Evolutionary conservation across 1,284 basidiomycete species (phyloP).

Genomic region (Ustilago sp.): DNA sequence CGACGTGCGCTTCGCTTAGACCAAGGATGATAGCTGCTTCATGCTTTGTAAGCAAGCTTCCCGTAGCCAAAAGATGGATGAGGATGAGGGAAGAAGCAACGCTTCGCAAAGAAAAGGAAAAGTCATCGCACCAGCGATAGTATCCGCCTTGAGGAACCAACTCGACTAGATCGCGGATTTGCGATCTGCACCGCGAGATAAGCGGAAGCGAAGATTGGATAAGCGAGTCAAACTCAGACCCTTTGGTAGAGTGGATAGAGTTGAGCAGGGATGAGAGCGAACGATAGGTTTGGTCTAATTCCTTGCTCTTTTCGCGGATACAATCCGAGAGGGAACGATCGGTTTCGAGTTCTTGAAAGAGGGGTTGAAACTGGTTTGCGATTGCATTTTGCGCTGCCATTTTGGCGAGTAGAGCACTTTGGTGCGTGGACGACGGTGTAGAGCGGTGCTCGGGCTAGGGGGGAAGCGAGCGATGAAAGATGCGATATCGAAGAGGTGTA

Average conservation of each 20-base stretch:
- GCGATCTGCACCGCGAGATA: not conserved
- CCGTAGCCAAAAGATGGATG: conserved; percentile 46
- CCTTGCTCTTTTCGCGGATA: conserved; percentile 52
- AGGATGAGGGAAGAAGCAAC: conserved; percentile 29
- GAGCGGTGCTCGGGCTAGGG: too few relatives aligned
- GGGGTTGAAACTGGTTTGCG: conserved; percentile 34
- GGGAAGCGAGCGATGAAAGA: too few relatives aligned
- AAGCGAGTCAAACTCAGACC: conserved; percentile 10
- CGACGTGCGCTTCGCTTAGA: not conserved
- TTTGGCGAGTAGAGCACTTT: not conserved
- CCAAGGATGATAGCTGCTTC: conserved; percentile 39
- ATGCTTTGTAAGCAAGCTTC: conserved; percentile 42
- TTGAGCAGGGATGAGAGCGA: conserved; percentile 42
- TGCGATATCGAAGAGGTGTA: too few relatives aligned
- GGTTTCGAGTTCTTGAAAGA: conserved; percentile 50
- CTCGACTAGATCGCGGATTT: conserved; percentile 12
- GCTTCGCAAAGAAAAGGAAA: conserved; percentile 25
- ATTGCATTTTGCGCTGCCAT: conserved; percentile 1
- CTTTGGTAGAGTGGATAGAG: conserved; percentile 44
- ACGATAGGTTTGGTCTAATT: conserved; percentile 47
- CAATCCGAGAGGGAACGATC: conserved; percentile 41
- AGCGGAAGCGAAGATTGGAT: conserved; percentile 4
- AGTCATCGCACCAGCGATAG: conserved; percentile 48
- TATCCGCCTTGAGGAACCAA: conserved; percentile 37
- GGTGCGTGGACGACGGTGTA: too few relatives aligned